phyloP scores from a whole-genome alignment of 176 grass and related monocot species.

The Triticum timopheevii region DNA sequence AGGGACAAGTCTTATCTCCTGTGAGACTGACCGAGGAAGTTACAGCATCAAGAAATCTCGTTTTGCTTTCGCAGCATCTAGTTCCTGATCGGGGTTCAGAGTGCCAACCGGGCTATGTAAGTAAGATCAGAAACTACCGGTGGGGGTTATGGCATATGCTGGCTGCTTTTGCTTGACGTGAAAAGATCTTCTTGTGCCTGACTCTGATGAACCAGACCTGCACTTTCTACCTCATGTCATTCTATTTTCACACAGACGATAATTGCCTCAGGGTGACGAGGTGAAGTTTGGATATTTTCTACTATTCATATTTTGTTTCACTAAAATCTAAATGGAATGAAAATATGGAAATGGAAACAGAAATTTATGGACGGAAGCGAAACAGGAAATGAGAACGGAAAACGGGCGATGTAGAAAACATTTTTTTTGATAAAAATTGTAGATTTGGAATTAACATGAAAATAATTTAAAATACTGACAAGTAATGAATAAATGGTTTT shows the following conservation, averaged over 20 bases:
- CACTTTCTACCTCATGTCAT: background rate
- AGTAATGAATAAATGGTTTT: too few species aligned
- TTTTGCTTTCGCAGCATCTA: conserved; percentile 25
- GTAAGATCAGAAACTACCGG: conserved; percentile 17
- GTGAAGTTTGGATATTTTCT: background rate
- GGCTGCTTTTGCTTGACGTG: background rate
- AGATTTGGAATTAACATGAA: too few species aligned
- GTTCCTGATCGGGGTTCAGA: conserved; percentile 34
- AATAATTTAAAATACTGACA: too few species aligned
- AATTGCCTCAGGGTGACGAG: background rate
- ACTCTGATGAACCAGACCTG: background rate
- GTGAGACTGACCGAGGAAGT: conserved; percentile 25
- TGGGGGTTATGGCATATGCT: conserved; percentile 1
- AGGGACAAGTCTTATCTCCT: conserved; percentile 42
- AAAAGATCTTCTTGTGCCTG: background rate
- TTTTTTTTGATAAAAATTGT: too few species aligned
- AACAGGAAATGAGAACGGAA: too few species aligned
- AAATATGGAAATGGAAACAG: too few species aligned
- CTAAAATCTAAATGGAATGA: too few species aligned
- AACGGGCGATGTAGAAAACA: too few species aligned
- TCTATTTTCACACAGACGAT: background rate
- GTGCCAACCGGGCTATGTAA: background rate
- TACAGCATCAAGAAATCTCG: conserved; percentile 40
- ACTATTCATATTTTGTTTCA: background rate
- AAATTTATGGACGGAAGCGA: too few species aligned